Conservation (phyloP, 768 basidiomycete genomes). For the Kwoniella newhampshirensis region DNA sequence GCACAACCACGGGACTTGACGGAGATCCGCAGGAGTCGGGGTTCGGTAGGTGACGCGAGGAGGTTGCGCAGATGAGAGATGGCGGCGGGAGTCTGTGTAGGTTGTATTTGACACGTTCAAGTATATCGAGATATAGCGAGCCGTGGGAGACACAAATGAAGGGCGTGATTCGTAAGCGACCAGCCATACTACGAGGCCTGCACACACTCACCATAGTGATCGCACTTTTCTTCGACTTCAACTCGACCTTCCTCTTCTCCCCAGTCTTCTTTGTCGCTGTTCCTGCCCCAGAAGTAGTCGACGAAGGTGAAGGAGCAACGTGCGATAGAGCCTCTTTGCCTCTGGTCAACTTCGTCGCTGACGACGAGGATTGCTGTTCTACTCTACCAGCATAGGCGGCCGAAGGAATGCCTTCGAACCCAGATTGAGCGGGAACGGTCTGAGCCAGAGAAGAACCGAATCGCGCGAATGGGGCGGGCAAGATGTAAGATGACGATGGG, state of each 20-base stretch:
- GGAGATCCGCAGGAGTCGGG: conserved; percentile 89
- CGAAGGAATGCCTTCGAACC: conserved; percentile 25
- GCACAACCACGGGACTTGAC: conserved; percentile 98
- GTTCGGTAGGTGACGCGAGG: conserved; percentile 67
- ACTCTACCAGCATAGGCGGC: conserved; percentile 9
- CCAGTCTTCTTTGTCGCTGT: conserved; percentile 7
- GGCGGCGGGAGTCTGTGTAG: conserved; percentile 72
- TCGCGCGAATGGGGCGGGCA: conserved; percentile 1
- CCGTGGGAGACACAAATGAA: too few relatives aligned
- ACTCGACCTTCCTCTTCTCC: conserved; percentile 21
- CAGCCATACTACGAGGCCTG: too few relatives aligned
- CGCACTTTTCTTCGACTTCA: conserved; percentile 52
- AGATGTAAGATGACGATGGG: background rate
- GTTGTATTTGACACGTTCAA: too few relatives aligned
- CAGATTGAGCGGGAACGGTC: conserved; percentile 3
- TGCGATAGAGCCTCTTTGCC: background rate
- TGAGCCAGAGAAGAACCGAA: conserved; percentile 13
- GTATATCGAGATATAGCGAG: too few relatives aligned
- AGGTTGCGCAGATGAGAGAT: conserved; percentile 71
- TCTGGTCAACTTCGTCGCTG: background rate
- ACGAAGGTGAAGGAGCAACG: conserved; percentile 1
- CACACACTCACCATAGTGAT: conserved; percentile 52
- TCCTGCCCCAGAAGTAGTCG: background rate
- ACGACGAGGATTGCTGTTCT: too few relatives aligned
- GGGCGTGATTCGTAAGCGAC: background rate